Conservation (phyloP, 345 rosid species). For the Reutealis trisperma region DNA sequence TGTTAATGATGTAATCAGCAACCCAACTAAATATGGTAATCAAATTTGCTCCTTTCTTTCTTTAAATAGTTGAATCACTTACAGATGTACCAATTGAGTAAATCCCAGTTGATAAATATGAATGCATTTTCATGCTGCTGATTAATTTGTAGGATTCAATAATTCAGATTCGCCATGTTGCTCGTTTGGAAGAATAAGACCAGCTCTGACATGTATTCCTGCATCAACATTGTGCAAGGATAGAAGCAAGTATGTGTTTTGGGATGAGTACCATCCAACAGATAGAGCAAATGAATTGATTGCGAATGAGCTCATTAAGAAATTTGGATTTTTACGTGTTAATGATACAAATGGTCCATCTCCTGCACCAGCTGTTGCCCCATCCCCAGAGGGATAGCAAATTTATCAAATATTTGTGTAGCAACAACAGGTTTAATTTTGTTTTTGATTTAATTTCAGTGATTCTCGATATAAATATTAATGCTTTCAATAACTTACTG, state of each 20-base stretch:
- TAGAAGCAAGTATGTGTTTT: conserved; percentile 86
- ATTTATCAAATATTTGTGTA: too few species aligned
- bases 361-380: conserved; percentile 16
- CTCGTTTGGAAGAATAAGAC: conserved; percentile 78
- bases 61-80: too few species aligned
- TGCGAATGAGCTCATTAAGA: conserved; percentile 77
- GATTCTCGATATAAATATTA: neutral
- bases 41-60: neutral
- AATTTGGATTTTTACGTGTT: conserved; percentile 52
- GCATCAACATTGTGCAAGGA: conserved; percentile 79
- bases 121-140: neutral
- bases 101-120: too few species aligned
- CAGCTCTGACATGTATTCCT: conserved; percentile 85
- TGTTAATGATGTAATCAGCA: conserved; percentile 63
- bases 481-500: neutral
- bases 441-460: neutral
- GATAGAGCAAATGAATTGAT: conserved; percentile 77
- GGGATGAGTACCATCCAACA: conserved; percentile 98
- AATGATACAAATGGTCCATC: conserved; percentile 23
- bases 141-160: conserved; percentile 53
- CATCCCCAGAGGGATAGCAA: neutral
- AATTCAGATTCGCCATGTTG: conserved; percentile 90
- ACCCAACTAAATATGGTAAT: conserved; percentile 69
- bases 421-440: neutral
- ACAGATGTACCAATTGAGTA: neutral